Percentiles rank a stretch among this genome's conserved stretches.
Evolutionary conservation across 1,139 yeast species (phyloP).

Genomic region (Blastobotrys buckinghamii): DNA sequence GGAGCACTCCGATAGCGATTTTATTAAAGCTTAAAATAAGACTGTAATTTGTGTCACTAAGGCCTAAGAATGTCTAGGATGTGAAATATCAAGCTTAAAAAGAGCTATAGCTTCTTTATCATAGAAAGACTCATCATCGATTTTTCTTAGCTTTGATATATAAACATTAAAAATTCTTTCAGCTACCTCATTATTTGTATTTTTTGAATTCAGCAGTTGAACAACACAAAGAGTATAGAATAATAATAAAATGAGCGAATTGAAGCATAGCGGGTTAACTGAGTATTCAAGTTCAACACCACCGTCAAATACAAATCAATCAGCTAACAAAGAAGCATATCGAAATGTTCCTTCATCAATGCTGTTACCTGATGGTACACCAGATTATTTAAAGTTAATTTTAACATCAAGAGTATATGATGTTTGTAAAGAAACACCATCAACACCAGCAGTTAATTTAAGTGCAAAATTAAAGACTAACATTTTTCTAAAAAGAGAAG

Average conservation of each 20-base stretch:
- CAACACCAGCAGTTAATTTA: constrained; percentile 68
- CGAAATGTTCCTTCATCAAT: constrained; percentile 19
- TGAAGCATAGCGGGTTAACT: constrained; percentile 17
- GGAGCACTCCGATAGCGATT: neutral
- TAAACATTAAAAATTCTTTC: too few species aligned
- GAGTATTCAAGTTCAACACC: constrained; percentile 18
- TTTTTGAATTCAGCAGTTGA: neutral
- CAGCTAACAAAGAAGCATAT: constrained; percentile 10
- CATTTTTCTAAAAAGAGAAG: constrained; percentile 82
- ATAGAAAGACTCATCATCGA: too few species aligned
- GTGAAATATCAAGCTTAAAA: too few species aligned
- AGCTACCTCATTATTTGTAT: too few species aligned
- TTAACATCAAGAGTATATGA: constrained; percentile 92
- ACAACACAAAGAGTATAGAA: neutral
- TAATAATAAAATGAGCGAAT: constrained; percentile 6
- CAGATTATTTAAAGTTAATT: constrained; percentile 89
- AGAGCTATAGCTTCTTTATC: too few species aligned
- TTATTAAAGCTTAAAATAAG: too few species aligned
- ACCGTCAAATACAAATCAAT: neutral
- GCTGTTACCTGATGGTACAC: constrained; percentile 39
- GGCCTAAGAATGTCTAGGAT: too few species aligned
- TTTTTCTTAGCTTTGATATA: too few species aligned
- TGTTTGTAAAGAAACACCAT: constrained; percentile 85
- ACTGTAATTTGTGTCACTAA: too few species aligned
- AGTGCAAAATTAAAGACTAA: constrained; percentile 69